Base-by-base conservation (phyloP, 352 stramenopile genomes). In the Hyaloperonospora brassicae region DNA sequence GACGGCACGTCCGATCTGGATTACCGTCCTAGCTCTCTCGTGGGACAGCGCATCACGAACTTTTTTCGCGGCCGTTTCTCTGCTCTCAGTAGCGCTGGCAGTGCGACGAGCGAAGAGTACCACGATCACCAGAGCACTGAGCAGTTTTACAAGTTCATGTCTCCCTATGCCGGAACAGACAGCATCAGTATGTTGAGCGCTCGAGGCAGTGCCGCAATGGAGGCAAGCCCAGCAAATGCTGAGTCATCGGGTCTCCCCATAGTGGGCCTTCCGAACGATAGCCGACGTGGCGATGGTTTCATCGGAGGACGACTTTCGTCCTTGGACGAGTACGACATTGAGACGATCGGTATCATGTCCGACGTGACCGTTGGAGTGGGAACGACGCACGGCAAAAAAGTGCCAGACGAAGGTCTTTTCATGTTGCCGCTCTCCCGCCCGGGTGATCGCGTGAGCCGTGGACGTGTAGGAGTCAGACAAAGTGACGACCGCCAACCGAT, bases 301-400 rank as follows among this genome's bases (percentile, higher is more conserved):
- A 58, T 68, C 24, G 62, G 74, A 10, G 58, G 74, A 40, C 62
- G 70, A n/a, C 66, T 89, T 22, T 78, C 76, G 40, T 83, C 74
- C n/a, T 61, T 89, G 47, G 56, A 76, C 49, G 79, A 89, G 55
- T 86, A 83, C 55, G 74, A 84, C 43, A 60, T 68, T 10, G 62
- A 66, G 30, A 69, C 68, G 59, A 52, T 68, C 14, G 43, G 50
- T 36, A 61, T 50, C 40, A 52, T 62, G 21, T 71, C 68, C 3
- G 66, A 82, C 48, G 42, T 71, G 45, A 76, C 73, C 4, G 72
- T 70, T 8, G 27, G 27, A 8, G 27, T 31, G 27, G 7, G 27
- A 31, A 31, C 7, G 27, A 60, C 62, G 6, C 73, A 65, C 50
- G 76, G 60, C 44, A 52, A 61, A 35, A 73, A 61, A 43, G 62